Base-by-base conservation (phyloP, 768 basidiomycete genomes). In the Filobasidium floriforme region DNA sequence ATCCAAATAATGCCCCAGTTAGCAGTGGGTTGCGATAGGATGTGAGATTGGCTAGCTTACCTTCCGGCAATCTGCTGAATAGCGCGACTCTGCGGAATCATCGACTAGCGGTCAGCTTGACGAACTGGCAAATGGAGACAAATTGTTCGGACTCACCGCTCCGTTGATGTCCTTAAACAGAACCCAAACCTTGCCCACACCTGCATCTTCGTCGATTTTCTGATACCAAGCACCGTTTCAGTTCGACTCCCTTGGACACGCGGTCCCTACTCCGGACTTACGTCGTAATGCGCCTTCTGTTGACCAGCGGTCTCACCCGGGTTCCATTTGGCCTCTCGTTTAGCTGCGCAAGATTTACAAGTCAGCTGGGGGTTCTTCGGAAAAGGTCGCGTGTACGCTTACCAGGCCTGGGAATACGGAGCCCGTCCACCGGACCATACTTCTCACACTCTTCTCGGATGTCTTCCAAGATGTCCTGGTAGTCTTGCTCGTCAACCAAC, bases 151-250 rank as follows among this genome's bases (percentile, higher is more conserved):
- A 24, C 54, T 57, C 26, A 57, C 54, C 14, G 54, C 90, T 54
- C 84, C 82, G 15, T 82, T 81, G 28, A 86, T 76, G 24, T 86
- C 82, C 55, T 72, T 73, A 75, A 89, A 99, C 81, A 90, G 88
- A 69, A 99, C 92, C 77, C 94, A 98, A 15, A 99, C 96, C 60
- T 92, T 84, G 51, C 96, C 94, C 24, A 99, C 91, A 62, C 94
- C 96, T 1, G 89, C 83, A 37, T 88, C 89, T 76, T 96, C 92
- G 61, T 79, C 79, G 18, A 66, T 68, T 66, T 74, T 68, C 60
- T 71, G 89, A 6, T 5, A 57, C 2, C 15, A 57, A 7, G 9
- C 3, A 4, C 88, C 15, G 63, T 66, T 62, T 73, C 72, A 61
- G 85, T 81, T 37, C 15, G 85, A 82, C 32, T 84, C 81, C 72